Percentiles rank a stretch among this genome's conserved stretches.
These are phyloP conservation scores for Coemansia sp. DNA, from an alignment of 192 early-diverging fungal species.

Conservation along the genomic window DNA sequence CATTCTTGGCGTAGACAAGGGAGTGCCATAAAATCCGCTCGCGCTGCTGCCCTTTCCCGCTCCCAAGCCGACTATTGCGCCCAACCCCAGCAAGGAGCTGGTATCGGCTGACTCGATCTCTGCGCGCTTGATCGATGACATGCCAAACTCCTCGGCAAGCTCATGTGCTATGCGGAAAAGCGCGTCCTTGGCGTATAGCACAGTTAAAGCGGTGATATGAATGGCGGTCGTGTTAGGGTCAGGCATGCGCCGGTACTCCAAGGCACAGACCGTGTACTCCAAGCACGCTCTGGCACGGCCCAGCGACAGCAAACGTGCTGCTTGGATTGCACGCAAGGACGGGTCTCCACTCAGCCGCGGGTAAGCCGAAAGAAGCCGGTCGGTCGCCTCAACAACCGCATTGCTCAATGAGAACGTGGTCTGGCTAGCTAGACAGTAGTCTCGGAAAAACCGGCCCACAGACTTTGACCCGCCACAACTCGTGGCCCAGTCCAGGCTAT, in stretches of 20 bases:
- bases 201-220: constrained; percentile 42
- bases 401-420: constrained; percentile 27
- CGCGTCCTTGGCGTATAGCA: constrained; percentile 35
- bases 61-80: neutral
- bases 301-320: constrained; percentile 36
- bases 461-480: constrained; percentile 25
- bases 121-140: constrained; percentile 43
- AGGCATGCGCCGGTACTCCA: constrained; percentile 40
- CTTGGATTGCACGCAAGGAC: constrained; percentile 43
- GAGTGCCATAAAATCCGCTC: neutral
- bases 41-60: neutral
- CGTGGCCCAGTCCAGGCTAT: constrained; percentile 27
- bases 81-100: neutral
- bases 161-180: constrained; percentile 50
- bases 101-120: constrained; percentile 50
- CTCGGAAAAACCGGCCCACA: constrained; percentile 31
- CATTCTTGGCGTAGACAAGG: constrained; percentile 18
- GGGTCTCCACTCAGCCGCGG: constrained; percentile 29
- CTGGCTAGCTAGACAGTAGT: constrained; percentile 46
- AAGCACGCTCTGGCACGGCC: constrained; percentile 30
- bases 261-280: constrained; percentile 24
- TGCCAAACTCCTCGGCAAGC: constrained; percentile 53
- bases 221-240: constrained; percentile 41
- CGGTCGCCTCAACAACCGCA: constrained; percentile 19
- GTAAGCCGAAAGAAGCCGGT: constrained; percentile 13